Conservation (phyloP, 192 early-diverging fungal genomes). For the Backusella morwellensis region DNA sequence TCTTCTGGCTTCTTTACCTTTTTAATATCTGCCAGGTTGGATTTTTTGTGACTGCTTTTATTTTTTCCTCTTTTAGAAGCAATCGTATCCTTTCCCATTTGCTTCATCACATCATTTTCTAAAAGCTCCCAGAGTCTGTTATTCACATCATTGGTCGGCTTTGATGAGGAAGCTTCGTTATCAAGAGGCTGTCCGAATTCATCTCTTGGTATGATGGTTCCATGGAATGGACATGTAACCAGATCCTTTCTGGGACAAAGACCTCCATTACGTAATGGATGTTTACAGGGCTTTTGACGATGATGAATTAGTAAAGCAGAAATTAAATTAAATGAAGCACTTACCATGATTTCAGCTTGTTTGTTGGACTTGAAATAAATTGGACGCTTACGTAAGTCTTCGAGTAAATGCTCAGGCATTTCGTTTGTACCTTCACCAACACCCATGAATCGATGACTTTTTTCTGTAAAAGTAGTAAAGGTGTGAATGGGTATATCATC, state of each 20-base stretch:
- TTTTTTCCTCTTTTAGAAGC: conserved; percentile 6
- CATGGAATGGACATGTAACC: conserved; percentile 68
- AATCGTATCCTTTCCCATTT: conserved; percentile 24
- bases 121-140: conserved; percentile 43
- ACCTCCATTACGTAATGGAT: conserved; percentile 56
- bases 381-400: conserved; percentile 54
- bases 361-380: conserved; percentile 44
- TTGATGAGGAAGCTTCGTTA: conserved; percentile 11
- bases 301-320: not conserved
- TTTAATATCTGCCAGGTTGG: conserved; percentile 42
- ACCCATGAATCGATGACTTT: conserved; percentile 63
- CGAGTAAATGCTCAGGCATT: conserved; percentile 49
- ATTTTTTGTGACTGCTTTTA: conserved; percentile 32
- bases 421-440: conserved; percentile 58
- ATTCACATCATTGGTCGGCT: conserved; percentile 10
- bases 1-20: conserved; percentile 37
- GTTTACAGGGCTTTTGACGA: conserved; percentile 50
- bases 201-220: conserved; percentile 57
- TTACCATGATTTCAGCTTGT: conserved; percentile 47
- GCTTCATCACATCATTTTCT: conserved; percentile 45
- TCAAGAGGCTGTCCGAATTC: conserved; percentile 44
- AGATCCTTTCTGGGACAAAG: conserved; percentile 66
- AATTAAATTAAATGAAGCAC: not conserved
- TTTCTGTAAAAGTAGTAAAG: conserved; percentile 33
- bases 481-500: not conserved